phyloP scores from a whole-genome alignment of 2,329 filamentous ascomycete genomes.

The Paradendryphiella salina region DNA sequence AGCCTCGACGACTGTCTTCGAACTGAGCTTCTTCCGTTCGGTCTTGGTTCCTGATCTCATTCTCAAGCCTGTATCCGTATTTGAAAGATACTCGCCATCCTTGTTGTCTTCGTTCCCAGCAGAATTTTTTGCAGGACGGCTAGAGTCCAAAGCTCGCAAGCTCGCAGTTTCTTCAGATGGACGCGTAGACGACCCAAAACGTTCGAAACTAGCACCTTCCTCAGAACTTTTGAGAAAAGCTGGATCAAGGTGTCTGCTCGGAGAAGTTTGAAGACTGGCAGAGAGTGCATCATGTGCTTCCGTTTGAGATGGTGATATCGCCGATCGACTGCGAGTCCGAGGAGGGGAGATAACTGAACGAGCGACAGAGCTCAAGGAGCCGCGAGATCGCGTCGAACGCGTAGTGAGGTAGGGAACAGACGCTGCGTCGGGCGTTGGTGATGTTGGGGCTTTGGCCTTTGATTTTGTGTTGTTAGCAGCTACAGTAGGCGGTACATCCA shows the following conservation, averaged over 20 bases:
- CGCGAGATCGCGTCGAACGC: slow-evolving; percentile 25
- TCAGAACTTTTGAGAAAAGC: slow-evolving; percentile 39
- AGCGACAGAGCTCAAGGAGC: slow-evolving; percentile 20
- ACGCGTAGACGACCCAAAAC: slow-evolving; percentile 32
- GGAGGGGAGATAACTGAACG: slow-evolving; percentile 25
- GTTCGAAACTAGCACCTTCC: slow-evolving; percentile 36
- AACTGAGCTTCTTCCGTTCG: slow-evolving; percentile 1
- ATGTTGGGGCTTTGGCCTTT: slow-evolving; percentile 32
- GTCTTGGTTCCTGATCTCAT: slow-evolving; percentile 1
- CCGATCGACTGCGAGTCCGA: slow-evolving; percentile 22
- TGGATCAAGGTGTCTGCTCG: slow-evolving; percentile 30
- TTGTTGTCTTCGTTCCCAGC: background rate
- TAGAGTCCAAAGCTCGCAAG: slow-evolving; percentile 6
- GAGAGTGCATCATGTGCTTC: slow-evolving; percentile 19
- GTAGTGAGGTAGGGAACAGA: slow-evolving; percentile 14
- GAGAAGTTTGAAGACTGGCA: slow-evolving; percentile 22
- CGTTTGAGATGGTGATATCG: slow-evolving; percentile 21
- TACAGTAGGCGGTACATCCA: slow-evolving; percentile 28
- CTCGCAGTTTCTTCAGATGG: slow-evolving; percentile 27
- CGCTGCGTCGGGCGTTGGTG: slow-evolving; percentile 24
- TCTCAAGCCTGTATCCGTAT: slow-evolving; percentile 9
- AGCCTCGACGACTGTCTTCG: slow-evolving; percentile 1
- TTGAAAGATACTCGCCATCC: slow-evolving; percentile 8
- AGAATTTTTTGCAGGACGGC: slow-evolving; percentile 15
- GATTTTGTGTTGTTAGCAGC: slow-evolving; percentile 42